These are phyloP conservation scores for Prunus dulcis DNA, from an alignment of 306 rosid genomes.

Conservation along the genomic window DNA sequence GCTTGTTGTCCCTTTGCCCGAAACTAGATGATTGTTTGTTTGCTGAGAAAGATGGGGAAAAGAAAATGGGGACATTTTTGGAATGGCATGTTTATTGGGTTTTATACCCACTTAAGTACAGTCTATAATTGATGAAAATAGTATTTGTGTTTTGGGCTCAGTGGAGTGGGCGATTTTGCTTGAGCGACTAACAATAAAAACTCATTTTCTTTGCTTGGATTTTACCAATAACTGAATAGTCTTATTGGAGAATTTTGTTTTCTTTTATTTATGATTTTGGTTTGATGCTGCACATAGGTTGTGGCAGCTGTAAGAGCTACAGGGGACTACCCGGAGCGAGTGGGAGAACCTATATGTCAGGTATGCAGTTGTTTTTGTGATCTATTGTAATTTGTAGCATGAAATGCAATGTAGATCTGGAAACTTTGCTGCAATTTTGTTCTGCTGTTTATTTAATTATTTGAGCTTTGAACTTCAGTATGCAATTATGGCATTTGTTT, in stretches of 20 bases:
- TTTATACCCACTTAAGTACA: not conserved
- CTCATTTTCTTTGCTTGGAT: not conserved
- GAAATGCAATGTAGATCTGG: conserved; percentile 6
- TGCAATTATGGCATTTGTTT: conserved; percentile 16
- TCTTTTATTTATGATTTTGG: conserved; percentile 19
- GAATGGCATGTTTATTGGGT: not conserved
- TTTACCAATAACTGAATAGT: not conserved
- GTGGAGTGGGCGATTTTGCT: not conserved
- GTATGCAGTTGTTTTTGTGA: conserved; percentile 27
- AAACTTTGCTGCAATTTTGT: not conserved
- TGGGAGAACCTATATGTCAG: conserved; percentile 84
- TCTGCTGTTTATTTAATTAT: not conserved
- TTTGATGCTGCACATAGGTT: conserved; percentile 45
- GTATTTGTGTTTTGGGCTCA: not conserved
- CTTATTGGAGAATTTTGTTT: not conserved
- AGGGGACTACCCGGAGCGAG: conserved; percentile 92
- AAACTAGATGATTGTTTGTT: conserved; percentile 6
- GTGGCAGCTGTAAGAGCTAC: conserved; percentile 86
- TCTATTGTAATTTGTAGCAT: too few relatives aligned
- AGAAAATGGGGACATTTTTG: not conserved
- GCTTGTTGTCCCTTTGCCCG: not conserved
- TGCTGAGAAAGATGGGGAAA: not conserved
- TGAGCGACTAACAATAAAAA: not conserved
- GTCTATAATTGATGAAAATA: not conserved
- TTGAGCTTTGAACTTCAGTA: conserved; percentile 3